These are phyloP conservation scores for Pythium folliculosum DNA, from an alignment of 352 stramenopile species.

Conservation along the genomic window DNA sequence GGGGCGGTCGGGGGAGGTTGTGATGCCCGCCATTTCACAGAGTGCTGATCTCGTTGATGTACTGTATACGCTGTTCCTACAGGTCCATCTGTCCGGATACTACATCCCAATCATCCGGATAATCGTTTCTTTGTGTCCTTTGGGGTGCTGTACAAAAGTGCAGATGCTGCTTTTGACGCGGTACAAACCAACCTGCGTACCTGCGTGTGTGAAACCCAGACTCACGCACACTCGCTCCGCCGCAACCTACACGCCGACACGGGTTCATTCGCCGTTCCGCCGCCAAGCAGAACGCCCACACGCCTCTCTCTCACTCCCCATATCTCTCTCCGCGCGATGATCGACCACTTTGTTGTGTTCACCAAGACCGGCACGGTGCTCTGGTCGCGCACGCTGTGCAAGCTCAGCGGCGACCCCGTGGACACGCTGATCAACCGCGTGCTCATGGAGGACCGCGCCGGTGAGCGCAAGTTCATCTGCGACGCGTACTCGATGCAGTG, in stretches of 20 bases:
- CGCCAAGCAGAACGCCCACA: neutral
- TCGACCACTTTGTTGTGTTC: conserved; percentile 94
- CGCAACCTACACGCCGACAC: neutral
- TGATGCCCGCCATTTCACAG: too few relatives aligned
- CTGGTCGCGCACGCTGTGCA: conserved; percentile 88
- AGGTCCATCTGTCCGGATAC: conserved; percentile 22
- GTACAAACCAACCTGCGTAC: too few relatives aligned
- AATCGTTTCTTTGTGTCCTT: conserved; percentile 25
- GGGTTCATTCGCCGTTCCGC: neutral
- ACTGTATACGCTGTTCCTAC: too few relatives aligned
- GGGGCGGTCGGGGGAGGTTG: too few relatives aligned
- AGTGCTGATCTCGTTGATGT: too few relatives aligned
- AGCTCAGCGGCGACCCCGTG: conserved; percentile 84
- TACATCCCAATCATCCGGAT: conserved; percentile 16
- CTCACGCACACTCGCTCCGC: too few relatives aligned
- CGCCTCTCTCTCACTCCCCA: neutral
- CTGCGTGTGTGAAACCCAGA: conserved; percentile 2
- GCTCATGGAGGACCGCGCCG: conserved; percentile 88
- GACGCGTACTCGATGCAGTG: conserved; percentile 91
- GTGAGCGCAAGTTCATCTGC: conserved; percentile 84
- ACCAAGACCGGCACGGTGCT: conserved; percentile 89
- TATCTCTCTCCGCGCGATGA: conserved; percentile 51
- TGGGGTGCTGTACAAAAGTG: conserved; percentile 6
- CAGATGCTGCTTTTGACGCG: too few relatives aligned
- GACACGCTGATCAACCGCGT: conserved; percentile 89